Conservation (phyloP, 345 rosid species). For the Pistacia integerrima region DNA sequence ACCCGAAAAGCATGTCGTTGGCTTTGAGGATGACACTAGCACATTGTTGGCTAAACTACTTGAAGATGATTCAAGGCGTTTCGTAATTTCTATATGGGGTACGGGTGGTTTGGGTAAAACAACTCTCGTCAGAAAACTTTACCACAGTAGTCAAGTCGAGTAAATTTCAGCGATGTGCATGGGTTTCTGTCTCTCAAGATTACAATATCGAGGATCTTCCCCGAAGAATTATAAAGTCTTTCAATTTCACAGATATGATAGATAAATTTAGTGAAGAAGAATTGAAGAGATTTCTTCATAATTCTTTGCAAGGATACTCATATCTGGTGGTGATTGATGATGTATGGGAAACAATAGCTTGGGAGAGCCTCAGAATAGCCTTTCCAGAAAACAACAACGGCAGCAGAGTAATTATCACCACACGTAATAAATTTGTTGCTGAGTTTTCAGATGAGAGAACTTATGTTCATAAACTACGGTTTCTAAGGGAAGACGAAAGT, state of each 20-base stretch:
- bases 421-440: slow-evolving; percentile 26
- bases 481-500: slow-evolving; percentile 16
- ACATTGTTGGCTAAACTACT: no score
- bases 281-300: slow-evolving; percentile 12
- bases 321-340: slow-evolving; percentile 35
- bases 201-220: slow-evolving; percentile 13
- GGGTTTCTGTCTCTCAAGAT: slow-evolving; percentile 30
- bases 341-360: slow-evolving; percentile 23
- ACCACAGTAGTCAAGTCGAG: slow-evolving; percentile 15
- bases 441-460: slow-evolving; percentile 2
- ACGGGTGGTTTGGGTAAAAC: slow-evolving; percentile 25
- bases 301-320: slow-evolving; percentile 8
- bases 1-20: no score
- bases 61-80: no score
- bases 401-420: slow-evolving; percentile 32
- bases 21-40: no score
- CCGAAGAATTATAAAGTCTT: slow-evolving; percentile 18
- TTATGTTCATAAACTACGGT: slow-evolving; percentile 13
- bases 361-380: slow-evolving; percentile 22
- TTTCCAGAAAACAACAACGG: slow-evolving; percentile 23
- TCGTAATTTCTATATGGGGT: slow-evolving; percentile 32
- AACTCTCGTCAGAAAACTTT: slow-evolving; percentile 17
- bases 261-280: slow-evolving; percentile 15
- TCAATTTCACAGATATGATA: not conserved
- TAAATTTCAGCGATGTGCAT: slow-evolving; percentile 23